Base-by-base conservation (phyloP, 495 filamentous ascomycete species). In the Talaromyces nanjingensis region DNA sequence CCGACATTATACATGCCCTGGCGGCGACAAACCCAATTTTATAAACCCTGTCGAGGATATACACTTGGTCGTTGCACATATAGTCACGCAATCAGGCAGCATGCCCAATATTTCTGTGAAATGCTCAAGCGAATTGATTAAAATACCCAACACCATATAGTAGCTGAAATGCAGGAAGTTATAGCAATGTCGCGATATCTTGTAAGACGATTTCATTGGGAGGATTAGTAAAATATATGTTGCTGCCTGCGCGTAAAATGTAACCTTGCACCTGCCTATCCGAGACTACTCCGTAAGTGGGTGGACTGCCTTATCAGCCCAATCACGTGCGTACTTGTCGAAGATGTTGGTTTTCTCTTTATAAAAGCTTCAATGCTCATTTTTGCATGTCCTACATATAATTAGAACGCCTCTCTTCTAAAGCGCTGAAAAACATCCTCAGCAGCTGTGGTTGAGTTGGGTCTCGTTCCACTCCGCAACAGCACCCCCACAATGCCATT, bases 1-100 rank as follows among this genome's bases (percentile, higher is more conserved):
- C 71, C 11, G 65, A 65, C 22, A 20, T 52, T 53, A 45, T 64
- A 16, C 55, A 42, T 59, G 14, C 33, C 31, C 31, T 52, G 34
- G 33, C 60, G 16, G 29, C 54, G n/a, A 64, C 53, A 18, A 58
- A 62, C 9, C 37, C 37, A 42, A 42, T 16, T 42, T 16, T 42
- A 42, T 42, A 16, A 42, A 42, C 12, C 12, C 27, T 27, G 27
- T 27, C 4, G 27, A 27, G 27, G 27, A 5, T 27, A 31, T 49
- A 18, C 4, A 42, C 14, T 11, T 45, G 6, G 45, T 20, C 45
- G 18, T 49, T 20, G 18, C 45, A 49, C n/a, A 9, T 20, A 22
- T 6, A 20, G 8, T 49, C 45, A 49, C n/a, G 18, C 18, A n/a
- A 7, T 47, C 0, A 47, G 42, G 16, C 42, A 47, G 6, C 42